phyloP scores from a whole-genome alignment of 805 yeast species.

The Schwanniomyces occidentalis region DNA sequence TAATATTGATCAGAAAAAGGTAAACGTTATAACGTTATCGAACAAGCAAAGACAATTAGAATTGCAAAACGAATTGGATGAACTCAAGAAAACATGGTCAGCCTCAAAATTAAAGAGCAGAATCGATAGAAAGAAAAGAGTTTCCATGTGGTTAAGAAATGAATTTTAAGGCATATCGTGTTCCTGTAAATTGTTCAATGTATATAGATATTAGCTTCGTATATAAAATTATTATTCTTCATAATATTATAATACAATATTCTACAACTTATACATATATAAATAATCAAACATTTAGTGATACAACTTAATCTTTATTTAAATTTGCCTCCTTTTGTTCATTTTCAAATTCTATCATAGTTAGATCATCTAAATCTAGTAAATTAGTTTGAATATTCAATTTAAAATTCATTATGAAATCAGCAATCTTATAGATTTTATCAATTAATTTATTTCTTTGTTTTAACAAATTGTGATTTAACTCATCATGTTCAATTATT shows the following conservation, averaged over 20 bases:
- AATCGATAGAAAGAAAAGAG: constrained; percentile 58
- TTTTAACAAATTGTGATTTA: constrained; percentile 46
- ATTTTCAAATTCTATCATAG: constrained; percentile 25
- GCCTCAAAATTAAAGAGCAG: constrained; percentile 49
- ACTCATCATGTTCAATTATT: constrained; percentile 52
- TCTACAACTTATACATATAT: no score
- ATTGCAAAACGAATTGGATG: constrained; percentile 47
- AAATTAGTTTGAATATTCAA: constrained; percentile 63
- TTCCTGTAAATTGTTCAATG: no score
- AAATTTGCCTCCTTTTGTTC: constrained; percentile 10
- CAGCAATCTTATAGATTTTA: constrained; percentile 58
- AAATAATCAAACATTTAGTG: no score
- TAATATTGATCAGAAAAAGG: constrained; percentile 43
- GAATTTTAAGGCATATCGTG: constrained; percentile 31
- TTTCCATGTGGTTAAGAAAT: constrained; percentile 62
- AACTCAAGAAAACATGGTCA: constrained; percentile 51
- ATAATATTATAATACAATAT: no score
- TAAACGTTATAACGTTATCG: constrained; percentile 45
- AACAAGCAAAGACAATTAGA: constrained; percentile 40
- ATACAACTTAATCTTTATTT: background rate
- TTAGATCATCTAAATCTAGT: constrained; percentile 55
- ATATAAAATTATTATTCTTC: no score
- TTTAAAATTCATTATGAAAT: constrained; percentile 63
- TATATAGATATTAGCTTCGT: constrained; percentile 2
- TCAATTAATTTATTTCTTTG: constrained; percentile 51